These are phyloP conservation scores for Urtica urens DNA, from an alignment of 306 rosid species.

Conservation along the genomic window DNA sequence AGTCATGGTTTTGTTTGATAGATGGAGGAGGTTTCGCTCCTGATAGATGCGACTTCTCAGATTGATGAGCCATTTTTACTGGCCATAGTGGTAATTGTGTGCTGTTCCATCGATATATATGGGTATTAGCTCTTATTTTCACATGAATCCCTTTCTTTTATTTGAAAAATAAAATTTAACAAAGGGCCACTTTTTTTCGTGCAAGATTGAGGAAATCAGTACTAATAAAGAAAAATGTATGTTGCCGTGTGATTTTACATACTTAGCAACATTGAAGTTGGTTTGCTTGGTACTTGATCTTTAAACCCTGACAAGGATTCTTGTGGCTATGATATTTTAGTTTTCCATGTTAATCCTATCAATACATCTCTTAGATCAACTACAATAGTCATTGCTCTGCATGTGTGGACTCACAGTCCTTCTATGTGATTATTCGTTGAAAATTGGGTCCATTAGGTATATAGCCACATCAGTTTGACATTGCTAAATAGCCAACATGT, in stretches of 20 bases:
- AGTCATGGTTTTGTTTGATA: constrained; percentile 45
- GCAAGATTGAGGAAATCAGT: constrained; percentile 5
- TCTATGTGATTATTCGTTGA: no score
- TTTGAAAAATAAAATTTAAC: constrained; percentile 18
- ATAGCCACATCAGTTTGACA: no score
- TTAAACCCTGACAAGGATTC: no score
- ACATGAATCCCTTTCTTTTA: constrained; percentile 32
- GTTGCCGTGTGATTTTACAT: not conserved
- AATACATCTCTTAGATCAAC: no score
- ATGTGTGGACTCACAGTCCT: no score
- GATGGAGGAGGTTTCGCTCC: constrained; percentile 99
- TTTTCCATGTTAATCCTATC: no score
- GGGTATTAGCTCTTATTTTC: constrained; percentile 99
- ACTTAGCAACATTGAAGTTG: no score
- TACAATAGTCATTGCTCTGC: no score
- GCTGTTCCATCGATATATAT: constrained; percentile 96
- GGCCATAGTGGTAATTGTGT: constrained; percentile 99
- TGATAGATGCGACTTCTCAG: constrained; percentile 73
- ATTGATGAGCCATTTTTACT: constrained; percentile 95
- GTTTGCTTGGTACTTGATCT: constrained; percentile 10
- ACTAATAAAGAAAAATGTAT: no score
- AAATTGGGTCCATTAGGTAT: no score
- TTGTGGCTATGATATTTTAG: no score
- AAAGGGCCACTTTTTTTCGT: constrained; percentile 3
- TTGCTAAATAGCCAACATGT: no score